Percentiles rank a stretch among this genome's conserved stretches.
Evolutionary conservation across 2,329 filamentous ascomycete genomes (phyloP).

Genomic region (Arthrocladium fulminans): DNA sequence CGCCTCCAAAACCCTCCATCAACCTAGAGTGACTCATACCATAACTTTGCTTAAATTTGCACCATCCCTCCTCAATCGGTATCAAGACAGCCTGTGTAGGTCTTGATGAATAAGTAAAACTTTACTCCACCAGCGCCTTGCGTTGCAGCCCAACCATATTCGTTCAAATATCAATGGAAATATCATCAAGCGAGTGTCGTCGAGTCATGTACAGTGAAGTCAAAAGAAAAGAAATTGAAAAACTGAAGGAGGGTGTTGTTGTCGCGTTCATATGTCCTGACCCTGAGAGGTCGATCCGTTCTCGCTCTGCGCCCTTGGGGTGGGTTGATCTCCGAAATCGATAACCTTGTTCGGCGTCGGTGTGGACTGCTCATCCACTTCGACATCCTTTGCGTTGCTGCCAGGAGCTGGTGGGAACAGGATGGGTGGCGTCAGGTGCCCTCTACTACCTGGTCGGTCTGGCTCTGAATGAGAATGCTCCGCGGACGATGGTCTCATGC

Average conservation of each 20-base stretch:
- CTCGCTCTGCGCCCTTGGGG: slow-evolving; percentile 50
- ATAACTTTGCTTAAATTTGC: not conserved
- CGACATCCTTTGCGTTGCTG: slow-evolving; percentile 31
- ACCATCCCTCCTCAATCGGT: not conserved
- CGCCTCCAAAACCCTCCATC: not conserved
- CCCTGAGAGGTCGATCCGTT: slow-evolving; percentile 49
- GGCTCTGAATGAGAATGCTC: slow-evolving; percentile 25
- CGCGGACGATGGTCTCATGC: slow-evolving; percentile 20
- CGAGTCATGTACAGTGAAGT: slow-evolving; percentile 4
- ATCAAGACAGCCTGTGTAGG: not conserved
- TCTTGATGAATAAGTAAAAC: not conserved
- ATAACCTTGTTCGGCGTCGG: slow-evolving; percentile 18
- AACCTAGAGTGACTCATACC: not conserved
- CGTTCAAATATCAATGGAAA: slow-evolving; percentile 2
- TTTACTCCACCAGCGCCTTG: slow-evolving; percentile 9
- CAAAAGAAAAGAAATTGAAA: not conserved
- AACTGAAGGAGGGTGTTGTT: slow-evolving; percentile 52
- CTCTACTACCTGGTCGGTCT: slow-evolving; percentile 15
- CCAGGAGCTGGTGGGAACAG: slow-evolving; percentile 41
- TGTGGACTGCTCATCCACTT: slow-evolving; percentile 27
- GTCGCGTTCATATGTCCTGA: slow-evolving; percentile 65
- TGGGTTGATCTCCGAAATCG: slow-evolving; percentile 26
- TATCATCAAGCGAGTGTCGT: slow-evolving; percentile 7
- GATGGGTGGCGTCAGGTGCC: slow-evolving; percentile 43
- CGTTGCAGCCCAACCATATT: not conserved